These are phyloP conservation scores for Micractinium sp. DNA, from an alignment of 139 green algal genomes.

Conservation along the genomic window DNA sequence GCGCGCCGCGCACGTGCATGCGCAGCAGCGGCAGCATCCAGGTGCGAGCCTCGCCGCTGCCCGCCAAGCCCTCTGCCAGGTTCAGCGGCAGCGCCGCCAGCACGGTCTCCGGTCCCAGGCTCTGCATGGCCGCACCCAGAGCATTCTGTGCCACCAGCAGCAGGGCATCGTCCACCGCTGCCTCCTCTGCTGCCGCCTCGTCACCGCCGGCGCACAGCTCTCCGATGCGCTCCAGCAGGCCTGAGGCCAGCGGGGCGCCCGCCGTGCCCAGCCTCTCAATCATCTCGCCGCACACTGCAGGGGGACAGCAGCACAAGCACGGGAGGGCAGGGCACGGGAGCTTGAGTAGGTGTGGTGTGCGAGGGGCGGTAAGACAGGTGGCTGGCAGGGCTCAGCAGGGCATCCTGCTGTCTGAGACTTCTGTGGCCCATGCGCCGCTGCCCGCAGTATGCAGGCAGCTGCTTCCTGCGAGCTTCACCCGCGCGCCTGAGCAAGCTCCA, in stretches of 20 bases:
- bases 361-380: background rate
- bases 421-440: background rate
- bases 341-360: too few species aligned
- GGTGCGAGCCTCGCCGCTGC: constrained; percentile 66
- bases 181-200: constrained; percentile 51
- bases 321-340: background rate
- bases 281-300: constrained; percentile 58
- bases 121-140: constrained; percentile 48
- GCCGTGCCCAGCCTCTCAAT: constrained; percentile 54
- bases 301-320: background rate
- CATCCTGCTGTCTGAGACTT: background rate
- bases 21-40: constrained; percentile 94
- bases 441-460: too few species aligned
- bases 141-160: constrained; percentile 31
- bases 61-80: constrained; percentile 64
- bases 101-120: constrained; percentile 77
- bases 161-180: background rate
- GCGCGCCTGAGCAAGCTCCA: too few species aligned
- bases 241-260: constrained; percentile 38
- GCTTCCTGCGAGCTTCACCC: too few species aligned
- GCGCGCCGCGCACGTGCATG: constrained; percentile 60
- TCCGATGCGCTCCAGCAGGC: constrained; percentile 60
- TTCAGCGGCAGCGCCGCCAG: constrained; percentile 76
- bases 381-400: background rate
- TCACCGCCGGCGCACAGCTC: constrained; percentile 65